Conservation (phyloP, 192 early-diverging fungal species). For the Martensiomyces pterosporus region DNA sequence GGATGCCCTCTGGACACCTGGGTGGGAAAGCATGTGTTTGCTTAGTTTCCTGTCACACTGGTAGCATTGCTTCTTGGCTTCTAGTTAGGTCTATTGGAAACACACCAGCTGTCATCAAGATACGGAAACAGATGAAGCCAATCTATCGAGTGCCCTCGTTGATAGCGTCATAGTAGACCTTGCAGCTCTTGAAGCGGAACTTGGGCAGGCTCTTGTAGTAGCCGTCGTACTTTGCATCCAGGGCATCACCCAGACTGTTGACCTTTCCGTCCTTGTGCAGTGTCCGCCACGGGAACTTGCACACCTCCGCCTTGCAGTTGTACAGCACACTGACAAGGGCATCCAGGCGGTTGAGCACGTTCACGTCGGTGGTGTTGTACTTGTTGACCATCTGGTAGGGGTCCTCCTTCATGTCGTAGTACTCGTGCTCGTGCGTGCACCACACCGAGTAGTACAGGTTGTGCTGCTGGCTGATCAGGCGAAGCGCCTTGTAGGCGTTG, state of each 20-base stretch:
- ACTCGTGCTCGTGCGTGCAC: conserved; percentile 57
- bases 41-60: no score
- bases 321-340: conserved; percentile 52
- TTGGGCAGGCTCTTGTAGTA: conserved; percentile 49
- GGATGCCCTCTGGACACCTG: no score
- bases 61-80: no score
- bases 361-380: conserved; percentile 27
- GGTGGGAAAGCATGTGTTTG: no score
- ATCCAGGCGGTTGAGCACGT: conserved; percentile 55
- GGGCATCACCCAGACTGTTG: conserved; percentile 40
- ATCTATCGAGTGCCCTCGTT: conserved; percentile 20
- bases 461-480: conserved; percentile 49
- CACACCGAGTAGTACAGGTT: conserved; percentile 55
- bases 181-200: conserved; percentile 37
- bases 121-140: conserved; percentile 1
- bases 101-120: not conserved
- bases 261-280: conserved; percentile 48
- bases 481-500: conserved; percentile 56
- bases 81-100: no score
- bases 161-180: conserved; percentile 25
- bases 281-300: conserved; percentile 56
- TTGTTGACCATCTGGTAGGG: conserved; percentile 58
- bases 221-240: conserved; percentile 48
- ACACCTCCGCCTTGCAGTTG: conserved; percentile 52
- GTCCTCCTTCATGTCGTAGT: conserved; percentile 54